phyloP scores from a whole-genome alignment of 2,329 filamentous ascomycete species.

The Rugonectria rugulosa region DNA sequence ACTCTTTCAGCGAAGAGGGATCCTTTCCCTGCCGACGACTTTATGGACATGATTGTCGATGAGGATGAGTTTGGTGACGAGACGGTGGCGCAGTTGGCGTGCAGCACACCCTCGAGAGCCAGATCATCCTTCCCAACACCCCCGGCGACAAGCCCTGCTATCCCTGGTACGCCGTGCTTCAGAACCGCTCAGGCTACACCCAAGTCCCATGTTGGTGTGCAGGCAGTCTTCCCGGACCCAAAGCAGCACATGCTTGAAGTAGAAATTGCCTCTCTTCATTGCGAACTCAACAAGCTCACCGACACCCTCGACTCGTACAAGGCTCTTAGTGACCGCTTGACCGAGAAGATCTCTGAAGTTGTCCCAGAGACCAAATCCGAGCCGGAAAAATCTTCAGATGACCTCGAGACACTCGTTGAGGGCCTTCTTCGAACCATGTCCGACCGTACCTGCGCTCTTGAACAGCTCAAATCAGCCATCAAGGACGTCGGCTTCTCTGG shows the following conservation, averaged over 20 bases:
- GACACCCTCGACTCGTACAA: constrained; percentile 57
- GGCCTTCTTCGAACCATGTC: constrained; percentile 54
- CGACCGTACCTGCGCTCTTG: constrained; percentile 57
- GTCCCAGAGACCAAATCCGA: constrained; percentile 15
- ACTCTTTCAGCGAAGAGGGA: constrained; percentile 57
- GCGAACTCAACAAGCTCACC: constrained; percentile 58
- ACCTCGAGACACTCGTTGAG: constrained; percentile 53
- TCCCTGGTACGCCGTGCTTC: constrained; percentile 49
- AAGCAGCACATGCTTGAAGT: constrained; percentile 53
- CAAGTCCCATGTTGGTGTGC: constrained; percentile 46
- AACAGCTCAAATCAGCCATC: constrained; percentile 55
- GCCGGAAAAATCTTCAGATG: constrained; percentile 28
- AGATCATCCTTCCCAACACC: constrained; percentile 62
- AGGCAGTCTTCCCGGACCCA: constrained; percentile 51
- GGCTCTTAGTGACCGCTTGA: constrained; percentile 48
- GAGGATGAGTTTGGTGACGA: constrained; percentile 57
- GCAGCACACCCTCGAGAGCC: constrained; percentile 58
- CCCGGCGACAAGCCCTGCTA: constrained; percentile 60
- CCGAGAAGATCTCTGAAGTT: constrained; percentile 43
- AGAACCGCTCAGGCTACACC: constrained; percentile 15
- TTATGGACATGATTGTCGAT: constrained; percentile 49
- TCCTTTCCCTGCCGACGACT: constrained; percentile 52
- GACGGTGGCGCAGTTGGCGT: constrained; percentile 58
- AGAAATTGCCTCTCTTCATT: constrained; percentile 56
- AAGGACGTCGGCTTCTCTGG: constrained; percentile 59